These are phyloP conservation scores for Cryoendolithus antarcticus DNA, from an alignment of 2,329 filamentous ascomycete genomes.

Conservation along the genomic window DNA sequence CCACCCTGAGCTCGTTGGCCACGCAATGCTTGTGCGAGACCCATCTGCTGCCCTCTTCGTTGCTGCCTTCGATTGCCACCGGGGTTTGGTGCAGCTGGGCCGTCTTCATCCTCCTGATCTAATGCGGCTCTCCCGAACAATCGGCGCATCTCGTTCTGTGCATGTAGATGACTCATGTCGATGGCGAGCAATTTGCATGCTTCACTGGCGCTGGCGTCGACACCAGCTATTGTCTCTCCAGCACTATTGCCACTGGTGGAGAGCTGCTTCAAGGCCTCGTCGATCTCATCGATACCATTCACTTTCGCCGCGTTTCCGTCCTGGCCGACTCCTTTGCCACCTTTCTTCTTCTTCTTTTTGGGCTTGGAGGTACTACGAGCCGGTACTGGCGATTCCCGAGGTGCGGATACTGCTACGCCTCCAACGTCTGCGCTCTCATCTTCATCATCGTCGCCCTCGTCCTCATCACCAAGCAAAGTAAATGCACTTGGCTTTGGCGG, in stretches of 20 bases:
- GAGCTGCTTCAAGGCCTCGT: conserved; percentile 49
- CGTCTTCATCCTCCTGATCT: conserved; percentile 43
- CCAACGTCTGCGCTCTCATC: conserved; percentile 23
- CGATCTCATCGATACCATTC: conserved; percentile 49
- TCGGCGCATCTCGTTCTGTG: conserved; percentile 79
- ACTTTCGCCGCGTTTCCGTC: conserved; percentile 4
- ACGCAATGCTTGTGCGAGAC: conserved; percentile 43
- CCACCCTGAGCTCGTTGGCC: conserved; percentile 42
- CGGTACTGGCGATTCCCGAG: conserved; percentile 20
- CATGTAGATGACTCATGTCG: conserved; percentile 65
- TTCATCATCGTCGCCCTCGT: conserved; percentile 25
- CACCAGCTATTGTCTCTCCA: conserved; percentile 11
- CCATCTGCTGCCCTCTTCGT: conserved; percentile 36
- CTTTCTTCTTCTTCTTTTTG: conserved; percentile 46
- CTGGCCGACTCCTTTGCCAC: conserved; percentile 35
- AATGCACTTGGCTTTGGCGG: conserved; percentile 30
- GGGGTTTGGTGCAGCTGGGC: conserved; percentile 15
- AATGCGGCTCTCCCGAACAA: conserved; percentile 56
- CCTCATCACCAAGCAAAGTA: conserved; percentile 31
- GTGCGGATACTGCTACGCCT: conserved; percentile 7
- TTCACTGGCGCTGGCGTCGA: conserved; percentile 33
- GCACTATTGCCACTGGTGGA: conserved; percentile 25
- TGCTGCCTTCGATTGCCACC: conserved; percentile 23
- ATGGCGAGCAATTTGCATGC: conserved; percentile 44
- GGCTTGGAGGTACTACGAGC: conserved; percentile 29